Percentiles rank a stretch among this genome's conserved stretches.
These are phyloP conservation scores for Lodderomyces oxycetoniae DNA, from an alignment of 1,139 yeast species.

Conservation along the genomic window DNA sequence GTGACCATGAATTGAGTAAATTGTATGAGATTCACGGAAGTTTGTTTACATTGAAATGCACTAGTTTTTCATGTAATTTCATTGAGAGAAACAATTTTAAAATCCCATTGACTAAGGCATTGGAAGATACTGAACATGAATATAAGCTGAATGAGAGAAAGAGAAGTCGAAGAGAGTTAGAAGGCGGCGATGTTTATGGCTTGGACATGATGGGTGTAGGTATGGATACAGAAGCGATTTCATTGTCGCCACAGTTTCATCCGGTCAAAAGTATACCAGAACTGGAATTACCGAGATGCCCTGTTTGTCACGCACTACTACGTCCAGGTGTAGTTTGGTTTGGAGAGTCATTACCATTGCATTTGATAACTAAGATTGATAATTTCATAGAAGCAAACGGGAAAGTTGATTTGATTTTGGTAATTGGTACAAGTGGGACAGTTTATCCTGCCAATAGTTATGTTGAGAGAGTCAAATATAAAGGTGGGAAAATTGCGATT, in stretches of 20 bases:
- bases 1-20: conserved; percentile 50
- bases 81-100: conserved; percentile 46
- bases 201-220: neutral
- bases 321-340: conserved; percentile 94
- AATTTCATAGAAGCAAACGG: conserved; percentile 51
- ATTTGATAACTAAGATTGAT: conserved; percentile 61
- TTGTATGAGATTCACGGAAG: conserved; percentile 76
- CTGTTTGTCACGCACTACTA: conserved; percentile 55
- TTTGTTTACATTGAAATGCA: conserved; percentile 66
- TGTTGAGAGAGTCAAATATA: conserved; percentile 65
- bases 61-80: conserved; percentile 68
- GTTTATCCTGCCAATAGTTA: conserved; percentile 93
- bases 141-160: conserved; percentile 15
- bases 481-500: conserved; percentile 80
- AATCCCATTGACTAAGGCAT: conserved; percentile 61
- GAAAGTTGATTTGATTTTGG: conserved; percentile 67
- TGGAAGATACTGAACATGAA: conserved; percentile 38
- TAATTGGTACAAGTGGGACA: conserved; percentile 79
- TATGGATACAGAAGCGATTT: neutral
- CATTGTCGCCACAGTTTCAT: conserved; percentile 40
- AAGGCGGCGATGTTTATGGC: neutral
- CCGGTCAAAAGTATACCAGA: conserved; percentile 47
- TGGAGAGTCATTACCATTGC: conserved; percentile 75
- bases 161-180: conserved; percentile 12
- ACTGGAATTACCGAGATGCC: conserved; percentile 69